Percentiles rank a stretch among this genome's conserved stretches.
Evolutionary conservation across 805 yeast genomes (phyloP).

Genomic region (Starmera caribaea): DNA sequence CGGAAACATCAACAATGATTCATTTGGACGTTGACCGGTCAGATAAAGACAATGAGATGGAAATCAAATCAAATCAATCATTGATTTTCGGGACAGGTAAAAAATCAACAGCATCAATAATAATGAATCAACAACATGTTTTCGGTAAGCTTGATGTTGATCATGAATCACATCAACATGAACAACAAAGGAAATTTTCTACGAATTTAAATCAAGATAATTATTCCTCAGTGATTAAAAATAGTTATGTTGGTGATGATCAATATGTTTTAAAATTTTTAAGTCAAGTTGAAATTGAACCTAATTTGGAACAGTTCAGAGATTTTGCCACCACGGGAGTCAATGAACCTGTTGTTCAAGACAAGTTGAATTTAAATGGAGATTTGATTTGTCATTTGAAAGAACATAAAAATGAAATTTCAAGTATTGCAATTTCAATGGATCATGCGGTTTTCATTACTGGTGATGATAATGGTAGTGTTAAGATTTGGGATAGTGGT

Average conservation of each 20-base stretch:
- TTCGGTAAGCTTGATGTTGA: slow-evolving; percentile 33
- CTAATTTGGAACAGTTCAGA: slow-evolving; percentile 46
- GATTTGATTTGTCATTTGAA: slow-evolving; percentile 51
- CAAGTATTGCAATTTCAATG: slow-evolving; percentile 46
- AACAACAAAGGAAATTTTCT: slow-evolving; percentile 3
- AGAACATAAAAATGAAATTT: slow-evolving; percentile 55
- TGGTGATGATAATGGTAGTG: slow-evolving; percentile 64
- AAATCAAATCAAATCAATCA: slow-evolving; percentile 17
- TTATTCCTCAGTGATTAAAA: slow-evolving; percentile 25
- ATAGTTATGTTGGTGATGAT: slow-evolving; percentile 61
- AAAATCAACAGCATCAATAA: slow-evolving; percentile 30
- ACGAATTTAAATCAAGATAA: slow-evolving; percentile 3
- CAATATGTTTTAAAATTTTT: slow-evolving; percentile 53
- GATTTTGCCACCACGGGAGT: slow-evolving; percentile 50
- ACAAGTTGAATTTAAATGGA: slow-evolving; percentile 34
- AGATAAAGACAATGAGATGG: too few relatives aligned
- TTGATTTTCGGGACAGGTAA: slow-evolving; percentile 21
- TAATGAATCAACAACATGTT: slow-evolving; percentile 29
- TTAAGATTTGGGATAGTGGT: slow-evolving; percentile 71
- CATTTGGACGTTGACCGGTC: not conserved
- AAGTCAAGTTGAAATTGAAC: slow-evolving; percentile 41
- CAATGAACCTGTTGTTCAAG: slow-evolving; percentile 1
- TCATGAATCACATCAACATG: slow-evolving; percentile 4
- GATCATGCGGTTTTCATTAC: slow-evolving; percentile 61
- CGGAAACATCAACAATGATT: not conserved